Percentiles rank a stretch among this genome's conserved stretches.
Evolutionary conservation across 768 basidiomycete species (phyloP).

Genomic region (Mycena epipterygia): DNA sequence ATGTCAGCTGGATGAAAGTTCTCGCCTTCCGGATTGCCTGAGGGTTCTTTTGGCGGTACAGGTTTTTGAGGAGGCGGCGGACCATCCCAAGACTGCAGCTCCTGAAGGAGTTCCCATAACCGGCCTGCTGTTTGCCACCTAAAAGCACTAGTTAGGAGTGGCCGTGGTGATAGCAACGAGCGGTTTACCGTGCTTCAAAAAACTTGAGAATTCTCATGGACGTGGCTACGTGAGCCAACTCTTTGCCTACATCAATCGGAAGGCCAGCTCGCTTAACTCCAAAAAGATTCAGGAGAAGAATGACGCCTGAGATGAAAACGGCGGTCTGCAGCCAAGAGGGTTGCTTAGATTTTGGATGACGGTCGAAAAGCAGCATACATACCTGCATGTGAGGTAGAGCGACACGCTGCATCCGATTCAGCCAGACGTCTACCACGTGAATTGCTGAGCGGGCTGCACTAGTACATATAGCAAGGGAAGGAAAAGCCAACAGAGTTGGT

Average conservation of each 20-base stretch:
- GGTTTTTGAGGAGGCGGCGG: conserved; percentile 26
- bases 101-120: conserved; percentile 32
- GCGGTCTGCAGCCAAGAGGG: background rate
- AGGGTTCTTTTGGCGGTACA: background rate
- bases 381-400: conserved; percentile 32
- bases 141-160: background rate
- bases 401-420: conserved; percentile 22
- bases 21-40: background rate
- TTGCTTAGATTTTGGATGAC: background rate
- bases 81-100: conserved; percentile 35
- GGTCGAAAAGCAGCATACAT: background rate
- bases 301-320: conserved; percentile 47
- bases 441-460: conserved; percentile 64
- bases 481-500: conserved; percentile 48
- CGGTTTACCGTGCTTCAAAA: conserved; percentile 25
- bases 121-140: conserved; percentile 36
- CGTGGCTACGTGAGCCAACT: conserved; percentile 55
- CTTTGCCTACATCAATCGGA: conserved; percentile 47
- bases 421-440: conserved; percentile 55
- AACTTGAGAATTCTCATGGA: conserved; percentile 50
- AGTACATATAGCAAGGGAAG: conserved; percentile 65
- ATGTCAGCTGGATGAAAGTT: conserved; percentile 15
- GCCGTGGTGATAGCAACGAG: background rate
- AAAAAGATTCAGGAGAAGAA: conserved; percentile 61
- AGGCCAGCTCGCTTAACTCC: conserved; percentile 50